A percentile compares a stretch with the other conserved stretches of the same genome.
Conservation (phyloP, 805 yeast genomes). For the Myxozyma neglecta region DNA sequence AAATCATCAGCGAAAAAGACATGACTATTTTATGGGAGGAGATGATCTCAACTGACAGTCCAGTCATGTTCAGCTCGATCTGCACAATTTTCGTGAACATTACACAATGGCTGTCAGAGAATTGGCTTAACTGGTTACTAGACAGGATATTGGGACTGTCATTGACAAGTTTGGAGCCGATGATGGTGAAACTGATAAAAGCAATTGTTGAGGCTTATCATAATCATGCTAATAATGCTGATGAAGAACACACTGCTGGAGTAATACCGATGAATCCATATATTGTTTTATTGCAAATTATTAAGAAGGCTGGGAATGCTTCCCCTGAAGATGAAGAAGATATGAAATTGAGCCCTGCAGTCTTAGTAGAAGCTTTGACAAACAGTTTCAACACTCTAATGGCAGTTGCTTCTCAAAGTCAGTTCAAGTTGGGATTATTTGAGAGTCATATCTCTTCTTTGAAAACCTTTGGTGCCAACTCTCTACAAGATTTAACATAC, state of each 20-base stretch:
- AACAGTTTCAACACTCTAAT: slow-evolving; percentile 4
- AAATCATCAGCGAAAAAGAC: slow-evolving; percentile 8
- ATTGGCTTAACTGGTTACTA: slow-evolving; percentile 17
- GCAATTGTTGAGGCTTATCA: slow-evolving; percentile 6
- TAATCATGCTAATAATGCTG: background rate
- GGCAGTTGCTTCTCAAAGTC: background rate
- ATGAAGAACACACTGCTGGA: background rate
- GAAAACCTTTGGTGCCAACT: slow-evolving; percentile 12
- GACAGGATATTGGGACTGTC: slow-evolving; percentile 8
- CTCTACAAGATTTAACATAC: slow-evolving; percentile 12
- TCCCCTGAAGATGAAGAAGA: slow-evolving; percentile 9
- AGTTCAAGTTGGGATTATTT: slow-evolving; percentile 1
- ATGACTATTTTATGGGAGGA: slow-evolving; percentile 14
- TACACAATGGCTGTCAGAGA: slow-evolving; percentile 11
- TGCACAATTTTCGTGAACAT: slow-evolving; percentile 7
- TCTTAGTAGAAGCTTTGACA: background rate
- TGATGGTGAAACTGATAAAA: slow-evolving; percentile 15
- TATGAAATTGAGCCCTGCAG: slow-evolving; percentile 7
- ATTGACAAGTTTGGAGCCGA: slow-evolving; percentile 8
- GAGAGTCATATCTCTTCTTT: slow-evolving; percentile 10
- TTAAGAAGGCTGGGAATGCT: slow-evolving; percentile 13
- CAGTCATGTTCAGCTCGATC: slow-evolving; percentile 5
- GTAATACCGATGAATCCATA: slow-evolving; percentile 11
- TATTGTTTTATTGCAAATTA: slow-evolving; percentile 12
- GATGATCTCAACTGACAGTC: slow-evolving; percentile 8